Conservation (phyloP, 1,139 yeast species). For the Blastobotrys malaysiensis region DNA sequence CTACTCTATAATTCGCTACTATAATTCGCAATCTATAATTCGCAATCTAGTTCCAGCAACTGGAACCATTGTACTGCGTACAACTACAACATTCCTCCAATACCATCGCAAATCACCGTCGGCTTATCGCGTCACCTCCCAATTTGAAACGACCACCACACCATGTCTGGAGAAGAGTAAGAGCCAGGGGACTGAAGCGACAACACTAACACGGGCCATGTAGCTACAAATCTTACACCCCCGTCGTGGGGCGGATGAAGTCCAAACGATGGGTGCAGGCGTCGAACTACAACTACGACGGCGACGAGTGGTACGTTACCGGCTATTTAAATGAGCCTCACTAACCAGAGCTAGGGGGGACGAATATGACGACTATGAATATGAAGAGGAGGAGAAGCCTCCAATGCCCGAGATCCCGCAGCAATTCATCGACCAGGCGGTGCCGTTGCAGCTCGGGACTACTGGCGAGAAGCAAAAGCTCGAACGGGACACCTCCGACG, state of each 20-base stretch:
- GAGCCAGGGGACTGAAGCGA: background rate
- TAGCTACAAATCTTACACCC: slow-evolving; percentile 24
- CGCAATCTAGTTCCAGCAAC: too few relatives aligned
- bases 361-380: slow-evolving; percentile 20
- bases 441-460: slow-evolving; percentile 22
- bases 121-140: background rate
- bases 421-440: slow-evolving; percentile 11
- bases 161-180: background rate
- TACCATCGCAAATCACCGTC: background rate
- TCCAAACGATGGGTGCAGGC: slow-evolving; percentile 37
- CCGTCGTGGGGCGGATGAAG: slow-evolving; percentile 34
- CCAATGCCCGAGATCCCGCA: slow-evolving; percentile 25
- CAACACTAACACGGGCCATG: background rate
- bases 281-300: slow-evolving; percentile 32
- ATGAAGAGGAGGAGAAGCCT: slow-evolving; percentile 24
- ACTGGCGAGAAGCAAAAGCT: slow-evolving; percentile 13
- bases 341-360: slow-evolving; percentile 20
- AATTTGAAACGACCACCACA: background rate
- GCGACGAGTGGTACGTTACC: slow-evolving; percentile 32
- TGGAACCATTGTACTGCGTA: too few relatives aligned
- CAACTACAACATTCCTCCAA: too few relatives aligned
- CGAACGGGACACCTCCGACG: too few relatives aligned
- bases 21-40: too few relatives aligned
- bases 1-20: too few relatives aligned
- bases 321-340: background rate